Conservation (phyloP, 306 rosid genomes). For the Cicer chorassanicum region DNA sequence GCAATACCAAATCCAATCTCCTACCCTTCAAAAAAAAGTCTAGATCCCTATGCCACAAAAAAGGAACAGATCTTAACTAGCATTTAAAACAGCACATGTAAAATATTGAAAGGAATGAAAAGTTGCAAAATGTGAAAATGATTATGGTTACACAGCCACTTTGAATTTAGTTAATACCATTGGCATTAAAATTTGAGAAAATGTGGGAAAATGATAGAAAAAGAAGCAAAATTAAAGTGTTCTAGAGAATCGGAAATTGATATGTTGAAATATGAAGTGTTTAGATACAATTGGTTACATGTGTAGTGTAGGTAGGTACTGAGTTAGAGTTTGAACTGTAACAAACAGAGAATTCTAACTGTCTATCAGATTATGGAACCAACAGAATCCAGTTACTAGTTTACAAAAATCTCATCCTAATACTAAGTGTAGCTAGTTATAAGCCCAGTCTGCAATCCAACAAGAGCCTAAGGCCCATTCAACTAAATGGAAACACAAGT, state of each 20-base stretch:
- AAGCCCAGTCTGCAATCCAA: not conserved
- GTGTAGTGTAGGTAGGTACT: not conserved
- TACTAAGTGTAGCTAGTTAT: not conserved
- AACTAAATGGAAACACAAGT: not conserved
- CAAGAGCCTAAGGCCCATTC: not conserved
- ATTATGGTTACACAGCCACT: not conserved
- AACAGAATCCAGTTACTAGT: not conserved
- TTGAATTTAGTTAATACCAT: not conserved
- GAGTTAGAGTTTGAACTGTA: not conserved
- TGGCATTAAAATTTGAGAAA: not conserved
- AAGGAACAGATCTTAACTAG: not conserved
- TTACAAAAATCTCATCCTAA: not conserved
- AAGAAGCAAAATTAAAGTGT: not conserved
- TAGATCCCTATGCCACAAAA: not conserved
- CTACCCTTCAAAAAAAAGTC: too few relatives aligned
- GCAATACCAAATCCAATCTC: not conserved
- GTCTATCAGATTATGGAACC: not conserved
- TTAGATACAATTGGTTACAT: not conserved
- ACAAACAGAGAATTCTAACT: not conserved
- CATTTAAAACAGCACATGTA: conserved; percentile 13
- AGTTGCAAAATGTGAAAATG: not conserved
- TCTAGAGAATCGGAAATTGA: not conserved
- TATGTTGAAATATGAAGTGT: not conserved
- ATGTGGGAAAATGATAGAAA: not conserved
- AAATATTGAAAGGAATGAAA: conserved; percentile 1